Base-by-base conservation (phyloP, 2,329 filamentous ascomycete species). In the Sporothrix sp. region DNA sequence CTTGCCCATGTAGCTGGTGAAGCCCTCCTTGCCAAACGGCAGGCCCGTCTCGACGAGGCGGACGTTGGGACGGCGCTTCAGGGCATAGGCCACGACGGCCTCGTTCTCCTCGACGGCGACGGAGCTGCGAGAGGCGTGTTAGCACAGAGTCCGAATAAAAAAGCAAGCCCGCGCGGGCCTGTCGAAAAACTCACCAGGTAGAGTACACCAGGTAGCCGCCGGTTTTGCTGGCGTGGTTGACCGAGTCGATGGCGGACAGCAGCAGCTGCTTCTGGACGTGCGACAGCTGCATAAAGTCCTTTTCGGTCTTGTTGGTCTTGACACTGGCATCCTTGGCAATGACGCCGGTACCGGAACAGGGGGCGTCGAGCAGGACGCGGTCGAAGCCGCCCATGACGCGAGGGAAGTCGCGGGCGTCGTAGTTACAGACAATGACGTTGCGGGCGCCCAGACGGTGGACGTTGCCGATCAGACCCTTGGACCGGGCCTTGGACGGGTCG, bases 221-320 rank as follows among this genome's bases (percentile, higher is more conserved):
- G 0, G 90, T 95, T 68, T 94, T 94, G 50, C 93, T 93, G 51
- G 93, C 93, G 0, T 90, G 95, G 68, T 94, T 95, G 67, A 84
- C 89, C 0, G 87, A 95, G 71, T 98, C 93, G 57, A 98, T 95
- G 44, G 93, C 93, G 7, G 89, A 81, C 25, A 98, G 79, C 11
- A 98, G 73, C 51, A 98, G 77, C 69, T 97, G 90, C 68, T 96
- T 96, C 68, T 98, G 93, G 53, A 88, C 79, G 68, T 98, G 93
- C 0, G 93, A 90, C 48, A 98, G 79, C 62, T 85, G 81, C 67
- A 96, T 79, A 72, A 98, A 98, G 67, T 98, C 93, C 58, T 84
- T 84, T 65, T 95, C 88, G 10, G 87, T 94, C 75, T 97, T 97
- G 74, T 96, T 97, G 21, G 91, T 97, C 77, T 98, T 98, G 59